These are phyloP conservation scores for Psilocybe cyanescens DNA, from an alignment of 768 basidiomycete species.

Conservation along the genomic window DNA sequence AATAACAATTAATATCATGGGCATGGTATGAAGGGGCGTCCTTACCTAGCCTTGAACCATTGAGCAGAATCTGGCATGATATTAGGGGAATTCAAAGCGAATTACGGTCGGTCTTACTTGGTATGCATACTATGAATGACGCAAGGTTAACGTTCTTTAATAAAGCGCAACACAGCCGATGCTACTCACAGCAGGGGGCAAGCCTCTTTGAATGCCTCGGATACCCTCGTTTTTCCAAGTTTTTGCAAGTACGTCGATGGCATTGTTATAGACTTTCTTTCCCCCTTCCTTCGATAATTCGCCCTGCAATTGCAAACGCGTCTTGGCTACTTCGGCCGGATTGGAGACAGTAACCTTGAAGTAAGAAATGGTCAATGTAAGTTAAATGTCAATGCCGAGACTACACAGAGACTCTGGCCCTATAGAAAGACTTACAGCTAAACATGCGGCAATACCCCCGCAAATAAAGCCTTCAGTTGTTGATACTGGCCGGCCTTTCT, in stretches of 20 bases:
- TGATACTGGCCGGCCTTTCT: constrained; percentile 44
- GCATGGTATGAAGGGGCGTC: not conserved
- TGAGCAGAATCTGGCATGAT: constrained; percentile 74
- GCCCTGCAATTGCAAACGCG: constrained; percentile 94
- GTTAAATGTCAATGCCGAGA: constrained; percentile 12
- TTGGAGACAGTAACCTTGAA: constrained; percentile 79
- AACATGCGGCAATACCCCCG: constrained; percentile 90
- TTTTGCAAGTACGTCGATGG: constrained; percentile 83
- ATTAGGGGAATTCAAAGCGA: constrained; percentile 7
- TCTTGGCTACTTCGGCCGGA: constrained; percentile 88
- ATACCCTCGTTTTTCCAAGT: constrained; percentile 91
- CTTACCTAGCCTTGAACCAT: constrained; percentile 86
- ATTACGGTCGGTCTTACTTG: constrained; percentile 59
- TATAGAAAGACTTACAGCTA: constrained; percentile 63
- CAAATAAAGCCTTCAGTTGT: constrained; percentile 84
- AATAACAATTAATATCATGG: not conserved
- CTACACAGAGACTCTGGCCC: not conserved
- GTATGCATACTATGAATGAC: constrained; percentile 73
- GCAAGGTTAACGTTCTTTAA: not conserved
- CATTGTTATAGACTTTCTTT: constrained; percentile 84
- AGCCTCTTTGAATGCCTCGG: constrained; percentile 90
- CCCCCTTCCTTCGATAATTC: constrained; percentile 82
- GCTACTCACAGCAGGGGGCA: constrained; percentile 76
- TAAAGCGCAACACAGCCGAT: constrained; percentile 26
- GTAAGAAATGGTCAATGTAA: not conserved